Evolutionary conservation across 192 early-diverging fungal species (phyloP), one percentile per base, ranked within the genome.

Genomic region (Coemansia sp.): DNA sequence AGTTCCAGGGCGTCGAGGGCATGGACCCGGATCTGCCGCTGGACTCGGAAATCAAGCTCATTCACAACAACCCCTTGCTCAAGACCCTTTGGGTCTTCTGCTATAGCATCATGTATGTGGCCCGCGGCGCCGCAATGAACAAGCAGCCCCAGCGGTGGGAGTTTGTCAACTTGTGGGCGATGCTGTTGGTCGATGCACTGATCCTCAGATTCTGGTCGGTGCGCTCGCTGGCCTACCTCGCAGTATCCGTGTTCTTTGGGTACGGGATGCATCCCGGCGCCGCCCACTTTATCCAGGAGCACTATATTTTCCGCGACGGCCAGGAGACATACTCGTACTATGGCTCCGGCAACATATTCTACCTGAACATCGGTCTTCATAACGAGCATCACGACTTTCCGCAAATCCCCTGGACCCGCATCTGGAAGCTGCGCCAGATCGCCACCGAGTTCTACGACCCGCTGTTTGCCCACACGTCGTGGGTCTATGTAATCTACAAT

Each of bases 261-360:
- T 93, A 91, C 61, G 87, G 88, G 32, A 75, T 95, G 39, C 95
- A 98, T 70, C 94, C 94, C 9, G 91, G 88, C 22, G 93, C 95
- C 6, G 95, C 90, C 23, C 95, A 98, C 69, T 98, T 98, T 61
- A 88, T 98, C 64, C 91, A 93, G 76, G 95, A 98, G 82, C 95
- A 98, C 78, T 98, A 93, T 71, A 90, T 91, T 5, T 94, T 93
- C 84, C 87, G 87, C 61, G 87, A 93, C 65, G 94, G 92, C 29
- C 89, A 93, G 72, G 94, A 98, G 63, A 98, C 94, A 0, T 98
- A 98, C 75, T 93, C 91, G 51, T 98, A 98, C 87, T 98, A 98
- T 61, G 94, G 94, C 16, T 80, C 84, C 48, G 77, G 93, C 29
- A 98, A 98, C 80, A 73, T 82, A 50, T 80, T 91, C 13, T 91